Evolutionary conservation across 2,329 filamentous ascomycete genomes (phyloP), one percentile per base, ranked within the genome.

Genomic region (Fusarium incarnatum): DNA sequence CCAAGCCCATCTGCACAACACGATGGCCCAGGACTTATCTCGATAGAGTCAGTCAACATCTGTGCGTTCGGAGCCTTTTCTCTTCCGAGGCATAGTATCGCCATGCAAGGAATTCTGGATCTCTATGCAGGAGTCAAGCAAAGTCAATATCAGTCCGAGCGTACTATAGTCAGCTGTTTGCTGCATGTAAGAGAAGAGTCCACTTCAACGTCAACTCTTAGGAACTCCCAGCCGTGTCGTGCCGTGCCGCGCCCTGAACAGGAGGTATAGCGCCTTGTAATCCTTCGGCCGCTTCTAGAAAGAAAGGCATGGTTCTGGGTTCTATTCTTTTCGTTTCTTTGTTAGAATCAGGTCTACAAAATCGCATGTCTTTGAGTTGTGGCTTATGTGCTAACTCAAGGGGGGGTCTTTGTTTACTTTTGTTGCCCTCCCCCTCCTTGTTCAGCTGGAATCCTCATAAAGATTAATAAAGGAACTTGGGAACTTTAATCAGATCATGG

Each of bases 201-300:
- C 22, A 27, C 9, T 8, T 10, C 25, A 27, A 27, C 25, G 34
- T 37, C 34, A 27, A 41, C 49, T 41, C 23, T 52, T 16, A 22
- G 58, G 50, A 56, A 71, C 62, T 65, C 56, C 44, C 54, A 34
- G 42, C 62, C 67, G 49, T 56, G 42, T 50, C 54, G 64, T 56
- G 62, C 50, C 55, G 63, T 49, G 30, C 48, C 63, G 40, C n/a
- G 22, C 28, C 6, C 28, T 56, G 30, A 42, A 16, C 30, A 25
- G 27, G 41, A 30, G 22, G 58, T 30, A 56, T 37, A 44, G 27
- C 18, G 58, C 16, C 18, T 22, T 34, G 18, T 25, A 22, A 34
- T 34, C 22, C 18, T 15, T 22, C 22, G 42, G 27, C 37, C 40
- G 23, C 44, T 61, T 54, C 50, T 60, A 56, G 60, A 65, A 59